Evolutionary conservation across 1,139 yeast species (phyloP), one percentile per base, ranked within the genome.

Genomic region (Groenewaldozyma sp.): DNA sequence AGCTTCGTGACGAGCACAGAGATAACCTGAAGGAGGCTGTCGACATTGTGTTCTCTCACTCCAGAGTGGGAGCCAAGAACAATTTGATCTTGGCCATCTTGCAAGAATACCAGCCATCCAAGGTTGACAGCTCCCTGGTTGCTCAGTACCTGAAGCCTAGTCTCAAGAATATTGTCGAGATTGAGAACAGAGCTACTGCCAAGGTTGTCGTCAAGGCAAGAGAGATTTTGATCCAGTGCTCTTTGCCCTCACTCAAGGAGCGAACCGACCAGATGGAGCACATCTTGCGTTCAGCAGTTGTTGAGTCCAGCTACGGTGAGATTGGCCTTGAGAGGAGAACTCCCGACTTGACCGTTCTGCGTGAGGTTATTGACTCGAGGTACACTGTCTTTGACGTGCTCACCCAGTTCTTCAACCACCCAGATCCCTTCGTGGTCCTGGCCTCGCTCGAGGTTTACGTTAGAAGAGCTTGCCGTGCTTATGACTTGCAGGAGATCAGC

Each of bases 371-470:
- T 50, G 98, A 91, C 59, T 87, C 97, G 37, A 87, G 84, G 62
- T 94, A 86, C 65, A 86, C 91, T 44, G 97, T 91, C 14, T 91
- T 88, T 60, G 99, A 91, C 60, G 98, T 93, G 28, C 73, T 91
- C 59, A 74, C 94, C 28, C 96, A 86, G 66, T 91, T 93, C 65
- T 76, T 91, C 64, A 76, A 76, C 39, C 83, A 86, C 53, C 56
- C 72, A 18, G 97, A 93, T 56, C 83, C 83, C 39, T 83, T 86
- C 73, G 93, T 91, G 46, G 82, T 93, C 3, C 75, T 91, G 54
- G 97, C 98, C 28, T 97, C 98, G 33, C 86, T 94, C 36, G 97
- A 91, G 64, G 94, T 91, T 43, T 91, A 91, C 63, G 80, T 88
- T 44, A 82, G 98, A 64, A 82, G 98, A 61, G 94, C 97, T 37